phyloP scores from a whole-genome alignment of 2,329 filamentous ascomycete species.

The Phaeosphaeriaceae sp. region DNA sequence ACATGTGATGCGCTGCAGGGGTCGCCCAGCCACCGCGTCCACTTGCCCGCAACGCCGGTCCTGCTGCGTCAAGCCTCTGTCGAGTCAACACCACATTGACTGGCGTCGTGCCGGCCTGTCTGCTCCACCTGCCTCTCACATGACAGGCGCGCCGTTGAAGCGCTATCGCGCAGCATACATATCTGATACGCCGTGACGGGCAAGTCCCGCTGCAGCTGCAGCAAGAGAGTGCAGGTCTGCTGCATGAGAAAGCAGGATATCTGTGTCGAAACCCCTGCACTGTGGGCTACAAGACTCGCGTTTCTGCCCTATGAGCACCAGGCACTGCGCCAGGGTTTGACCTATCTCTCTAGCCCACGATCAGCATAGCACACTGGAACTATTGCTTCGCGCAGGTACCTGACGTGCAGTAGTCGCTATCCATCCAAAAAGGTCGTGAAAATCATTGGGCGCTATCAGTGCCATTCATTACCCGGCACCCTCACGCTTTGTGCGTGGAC shows the following conservation, averaged over 20 bases:
- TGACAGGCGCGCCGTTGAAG: slow-evolving; percentile 9
- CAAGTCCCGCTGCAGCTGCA: slow-evolving; percentile 25
- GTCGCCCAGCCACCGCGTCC: slow-evolving; percentile 1
- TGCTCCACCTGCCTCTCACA: background rate
- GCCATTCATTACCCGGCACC: background rate
- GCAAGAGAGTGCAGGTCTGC: slow-evolving; percentile 14
- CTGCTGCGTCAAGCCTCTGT: background rate
- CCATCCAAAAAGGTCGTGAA: background rate
- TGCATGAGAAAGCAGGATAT: slow-evolving; percentile 20
- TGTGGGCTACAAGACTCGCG: slow-evolving; percentile 10
- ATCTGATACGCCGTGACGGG: slow-evolving; percentile 18
- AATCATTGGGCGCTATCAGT: background rate
- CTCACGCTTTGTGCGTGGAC: background rate
- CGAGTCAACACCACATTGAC: background rate
- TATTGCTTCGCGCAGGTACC: slow-evolving; percentile 18
- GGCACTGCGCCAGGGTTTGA: slow-evolving; percentile 12
- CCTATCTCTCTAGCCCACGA: slow-evolving; percentile 7
- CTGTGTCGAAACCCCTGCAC: slow-evolving; percentile 19
- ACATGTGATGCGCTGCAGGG: slow-evolving; percentile 1
- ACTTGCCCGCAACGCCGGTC: background rate
- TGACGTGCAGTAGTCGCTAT: slow-evolving; percentile 13
- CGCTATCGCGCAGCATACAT: slow-evolving; percentile 16
- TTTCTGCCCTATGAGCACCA: slow-evolving; percentile 8
- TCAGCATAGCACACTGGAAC: slow-evolving; percentile 3
- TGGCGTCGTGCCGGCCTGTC: background rate